A percentile compares a stretch with the other conserved stretches of the same genome.
phyloP scores from a whole-genome alignment of 1,284 basidiomycete species.

The Pterulicium gracile region DNA sequence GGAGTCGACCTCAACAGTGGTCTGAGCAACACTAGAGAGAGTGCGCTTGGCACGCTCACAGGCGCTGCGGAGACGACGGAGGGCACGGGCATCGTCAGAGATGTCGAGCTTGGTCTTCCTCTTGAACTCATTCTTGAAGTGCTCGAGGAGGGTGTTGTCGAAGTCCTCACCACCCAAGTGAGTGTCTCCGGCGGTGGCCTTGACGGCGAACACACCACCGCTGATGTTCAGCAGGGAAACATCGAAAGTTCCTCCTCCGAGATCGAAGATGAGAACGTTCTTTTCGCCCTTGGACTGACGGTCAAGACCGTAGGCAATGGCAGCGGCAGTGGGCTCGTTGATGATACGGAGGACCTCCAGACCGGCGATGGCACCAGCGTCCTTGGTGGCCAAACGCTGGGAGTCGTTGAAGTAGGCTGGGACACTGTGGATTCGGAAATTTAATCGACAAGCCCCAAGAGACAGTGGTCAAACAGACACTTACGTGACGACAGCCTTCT shows the following conservation, averaged over 20 bases:
- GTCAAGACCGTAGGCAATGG: constrained; percentile 90
- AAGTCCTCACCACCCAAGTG: constrained; percentile 98
- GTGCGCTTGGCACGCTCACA: constrained; percentile 99
- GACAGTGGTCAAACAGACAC: constrained; percentile 18
- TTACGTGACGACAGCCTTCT: constrained; percentile 91
- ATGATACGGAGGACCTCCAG: constrained; percentile 96
- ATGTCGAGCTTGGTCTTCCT: constrained; percentile 96
- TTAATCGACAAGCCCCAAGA: constrained; percentile 3
- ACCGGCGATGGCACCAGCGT: constrained; percentile 87
- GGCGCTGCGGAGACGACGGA: constrained; percentile 89
- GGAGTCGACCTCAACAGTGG: constrained; percentile 98
- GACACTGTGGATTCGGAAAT: constrained; percentile 47
- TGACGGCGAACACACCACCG: constrained; percentile 95
- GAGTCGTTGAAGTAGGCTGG: constrained; percentile 98
- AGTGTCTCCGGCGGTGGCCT: constrained; percentile 97
- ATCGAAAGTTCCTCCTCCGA: constrained; percentile 99
- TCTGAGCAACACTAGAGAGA: constrained; percentile 95
- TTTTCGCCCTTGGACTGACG: constrained; percentile 87
- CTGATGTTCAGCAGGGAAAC: constrained; percentile 95
- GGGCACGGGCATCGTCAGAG: constrained; percentile 90
- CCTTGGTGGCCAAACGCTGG: constrained; percentile 91
- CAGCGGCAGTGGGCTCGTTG: constrained; percentile 93
- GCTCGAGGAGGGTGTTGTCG: constrained; percentile 94
- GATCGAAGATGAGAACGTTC: constrained; percentile 99
- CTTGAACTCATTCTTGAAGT: constrained; percentile 99